A percentile compares a stretch with the other conserved stretches of the same genome.
These are phyloP conservation scores for Microdochium trichocladiopsis DNA, from an alignment of 2,329 filamentous ascomycete genomes.

Conservation along the genomic window DNA sequence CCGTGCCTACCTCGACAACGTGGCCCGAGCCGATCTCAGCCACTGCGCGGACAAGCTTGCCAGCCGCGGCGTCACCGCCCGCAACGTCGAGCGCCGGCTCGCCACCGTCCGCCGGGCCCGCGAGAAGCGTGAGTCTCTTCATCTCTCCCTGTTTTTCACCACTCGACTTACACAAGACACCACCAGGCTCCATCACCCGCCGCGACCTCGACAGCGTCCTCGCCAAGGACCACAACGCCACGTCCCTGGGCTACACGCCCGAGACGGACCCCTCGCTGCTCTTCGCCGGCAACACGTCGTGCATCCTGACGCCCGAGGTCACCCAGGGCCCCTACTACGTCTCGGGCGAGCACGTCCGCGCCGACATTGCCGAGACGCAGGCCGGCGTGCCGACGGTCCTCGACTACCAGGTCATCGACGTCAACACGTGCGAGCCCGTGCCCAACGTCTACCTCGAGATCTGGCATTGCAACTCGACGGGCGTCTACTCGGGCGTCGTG, in stretches of 20 bases:
- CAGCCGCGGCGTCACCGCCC: background rate
- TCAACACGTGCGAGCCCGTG: constrained; percentile 39
- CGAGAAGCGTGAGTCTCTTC: background rate
- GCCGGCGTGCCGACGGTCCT: constrained; percentile 33
- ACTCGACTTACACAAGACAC: background rate
- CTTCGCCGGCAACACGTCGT: constrained; percentile 30
- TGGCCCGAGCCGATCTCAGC: background rate
- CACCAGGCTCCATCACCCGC: constrained; percentile 12
- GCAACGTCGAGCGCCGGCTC: background rate
- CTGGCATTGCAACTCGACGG: constrained; percentile 23
- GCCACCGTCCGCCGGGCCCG: background rate
- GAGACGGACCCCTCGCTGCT: constrained; percentile 19
- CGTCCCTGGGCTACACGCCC: constrained; percentile 19
- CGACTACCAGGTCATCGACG: constrained; percentile 41
- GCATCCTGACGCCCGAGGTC: constrained; percentile 36
- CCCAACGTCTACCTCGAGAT: constrained; percentile 34
- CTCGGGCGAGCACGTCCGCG: constrained; percentile 35
- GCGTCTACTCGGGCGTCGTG: constrained; percentile 1
- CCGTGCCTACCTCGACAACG: background rate
- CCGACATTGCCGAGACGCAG: constrained; percentile 34
- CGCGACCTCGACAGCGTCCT: constrained; percentile 23
- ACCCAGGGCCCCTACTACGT: constrained; percentile 43
- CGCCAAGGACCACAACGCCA: constrained; percentile 25
- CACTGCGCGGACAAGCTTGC: background rate
- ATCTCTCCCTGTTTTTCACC: too few species aligned